Conservation (phyloP, 495 filamentous ascomycete genomes). For the Pyrenula aspistea region DNA sequence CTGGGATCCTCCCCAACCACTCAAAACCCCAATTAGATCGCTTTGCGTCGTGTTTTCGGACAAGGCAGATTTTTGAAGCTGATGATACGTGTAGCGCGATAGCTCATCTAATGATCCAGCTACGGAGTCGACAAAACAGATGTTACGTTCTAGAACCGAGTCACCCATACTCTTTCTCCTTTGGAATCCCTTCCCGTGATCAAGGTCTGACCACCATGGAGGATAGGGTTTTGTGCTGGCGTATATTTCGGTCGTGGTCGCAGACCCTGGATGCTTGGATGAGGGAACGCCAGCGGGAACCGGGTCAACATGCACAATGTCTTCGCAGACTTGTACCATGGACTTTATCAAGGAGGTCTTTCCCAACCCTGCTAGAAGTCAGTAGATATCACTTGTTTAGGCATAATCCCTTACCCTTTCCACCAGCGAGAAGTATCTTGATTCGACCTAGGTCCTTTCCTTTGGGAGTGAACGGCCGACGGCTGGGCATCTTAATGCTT, state of each 20-base stretch:
- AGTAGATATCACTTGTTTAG: conserved; percentile 2
- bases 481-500: conserved; percentile 86
- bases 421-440: conserved; percentile 80
- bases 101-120: conserved; percentile 57
- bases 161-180: conserved; percentile 74
- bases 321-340: conserved; percentile 86
- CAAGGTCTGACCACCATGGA: conserved; percentile 86
- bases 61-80: conserved; percentile 52
- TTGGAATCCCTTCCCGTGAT: conserved; percentile 55
- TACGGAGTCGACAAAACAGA: conserved; percentile 85
- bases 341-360: conserved; percentile 90
- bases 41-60: conserved; percentile 48
- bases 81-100: conserved; percentile 65
- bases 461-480: conserved; percentile 79
- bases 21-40: conserved; percentile 69
- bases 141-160: conserved; percentile 76
- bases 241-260: conserved; percentile 52
- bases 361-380: conserved; percentile 38
- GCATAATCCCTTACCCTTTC: conserved; percentile 46
- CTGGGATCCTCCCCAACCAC: conserved; percentile 76
- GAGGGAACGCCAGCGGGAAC: conserved; percentile 34
- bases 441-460: conserved; percentile 76
- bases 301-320: conserved; percentile 92
- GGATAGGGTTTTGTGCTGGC: conserved; percentile 92
- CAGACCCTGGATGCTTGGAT: conserved; percentile 5